Conservation (phyloP, 225 moss, liverwort and hornwort species). For the Pseudisothecium myosuroides region DNA sequence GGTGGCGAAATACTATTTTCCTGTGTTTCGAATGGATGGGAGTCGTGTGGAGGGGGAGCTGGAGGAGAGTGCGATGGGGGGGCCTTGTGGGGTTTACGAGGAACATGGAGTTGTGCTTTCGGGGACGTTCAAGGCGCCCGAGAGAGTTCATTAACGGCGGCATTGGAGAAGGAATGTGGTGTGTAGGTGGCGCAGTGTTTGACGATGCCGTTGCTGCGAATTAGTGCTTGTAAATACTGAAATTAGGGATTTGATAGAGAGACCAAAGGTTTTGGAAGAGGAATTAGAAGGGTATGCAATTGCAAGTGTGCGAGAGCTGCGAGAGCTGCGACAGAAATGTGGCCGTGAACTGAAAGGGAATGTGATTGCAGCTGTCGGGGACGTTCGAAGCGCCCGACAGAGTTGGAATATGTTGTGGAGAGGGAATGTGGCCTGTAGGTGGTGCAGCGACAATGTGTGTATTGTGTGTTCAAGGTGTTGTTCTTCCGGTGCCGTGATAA, state of each 20-base stretch:
- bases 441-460: not conserved
- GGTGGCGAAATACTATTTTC: constrained; percentile 30
- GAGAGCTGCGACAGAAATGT: not conserved
- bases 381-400: not conserved
- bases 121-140: not conserved
- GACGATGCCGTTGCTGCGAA: not conserved
- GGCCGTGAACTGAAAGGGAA: not conserved
- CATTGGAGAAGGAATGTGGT: not conserved
- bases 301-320: not conserved
- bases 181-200: not conserved
- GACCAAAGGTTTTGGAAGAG: not conserved
- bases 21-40: constrained; percentile 16
- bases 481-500: not conserved
- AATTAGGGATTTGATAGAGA: not conserved
- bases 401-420: not conserved
- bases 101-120: not conserved
- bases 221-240: not conserved
- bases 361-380: not conserved
- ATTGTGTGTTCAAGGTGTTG: not conserved
- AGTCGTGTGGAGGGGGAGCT: not conserved
- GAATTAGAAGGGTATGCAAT: not conserved
- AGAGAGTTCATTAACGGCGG: not conserved
- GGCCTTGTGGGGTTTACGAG: constrained; percentile 24
- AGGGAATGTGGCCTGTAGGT: not conserved
- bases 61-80: not conserved